Percentiles rank a stretch among this genome's conserved stretches.
These are phyloP conservation scores for Glonium stellatum DNA, from an alignment of 495 filamentous ascomycete genomes.

Conservation along the genomic window DNA sequence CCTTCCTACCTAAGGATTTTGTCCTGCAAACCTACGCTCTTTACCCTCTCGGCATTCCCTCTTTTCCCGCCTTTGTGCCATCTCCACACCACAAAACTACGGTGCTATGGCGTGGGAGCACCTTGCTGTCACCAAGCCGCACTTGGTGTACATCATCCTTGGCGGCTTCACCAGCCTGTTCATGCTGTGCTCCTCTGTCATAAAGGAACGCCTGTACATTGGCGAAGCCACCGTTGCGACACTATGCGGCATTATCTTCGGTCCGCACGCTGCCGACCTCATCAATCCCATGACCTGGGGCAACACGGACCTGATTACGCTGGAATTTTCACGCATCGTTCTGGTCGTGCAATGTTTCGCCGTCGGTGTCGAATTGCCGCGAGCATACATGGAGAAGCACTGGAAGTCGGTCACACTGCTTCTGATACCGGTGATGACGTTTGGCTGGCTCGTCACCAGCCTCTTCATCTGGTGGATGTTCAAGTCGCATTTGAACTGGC, in stretches of 20 bases:
- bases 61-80: conserved; percentile 2
- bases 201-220: conserved; percentile 98
- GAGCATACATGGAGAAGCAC: conserved; percentile 94
- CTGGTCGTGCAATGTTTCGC: conserved; percentile 99
- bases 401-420: conserved; percentile 89
- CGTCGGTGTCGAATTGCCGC: conserved; percentile 96
- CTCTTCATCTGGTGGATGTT: conserved; percentile 98
- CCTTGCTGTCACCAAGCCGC: conserved; percentile 84
- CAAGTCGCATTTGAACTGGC: conserved; percentile 62
- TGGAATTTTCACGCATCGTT: conserved; percentile 95
- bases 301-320: conserved; percentile 87
- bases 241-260: conserved; percentile 93
- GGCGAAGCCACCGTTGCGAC: conserved; percentile 97
- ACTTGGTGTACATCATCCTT: conserved; percentile 96
- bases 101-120: conserved; percentile 83
- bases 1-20: conserved; percentile 3
- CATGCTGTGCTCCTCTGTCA: conserved; percentile 95
- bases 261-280: conserved; percentile 85
- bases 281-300: conserved; percentile 85
- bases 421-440: conserved; percentile 93
- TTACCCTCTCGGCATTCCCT: background rate
- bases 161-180: conserved; percentile 97
- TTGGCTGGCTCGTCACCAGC: conserved; percentile 90
- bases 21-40: background rate
- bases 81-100: conserved; percentile 2